These are phyloP conservation scores for Aphanocladium album DNA, from an alignment of 2,329 filamentous ascomycete genomes.

Conservation along the genomic window DNA sequence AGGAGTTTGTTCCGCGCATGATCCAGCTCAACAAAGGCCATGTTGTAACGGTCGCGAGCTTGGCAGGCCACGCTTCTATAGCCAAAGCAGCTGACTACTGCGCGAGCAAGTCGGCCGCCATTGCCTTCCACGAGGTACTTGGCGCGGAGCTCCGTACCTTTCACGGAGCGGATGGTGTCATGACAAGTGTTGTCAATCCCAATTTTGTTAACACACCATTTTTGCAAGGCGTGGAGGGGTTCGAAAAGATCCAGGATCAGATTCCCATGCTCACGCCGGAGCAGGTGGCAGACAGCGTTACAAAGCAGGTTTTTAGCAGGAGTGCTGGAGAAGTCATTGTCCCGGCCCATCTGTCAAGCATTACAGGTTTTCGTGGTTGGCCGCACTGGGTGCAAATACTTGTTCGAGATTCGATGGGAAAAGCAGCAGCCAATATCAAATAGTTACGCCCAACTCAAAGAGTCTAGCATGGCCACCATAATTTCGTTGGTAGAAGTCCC, in stretches of 20 bases:
- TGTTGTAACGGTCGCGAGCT: constrained; percentile 64
- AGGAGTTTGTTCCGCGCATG: constrained; percentile 64
- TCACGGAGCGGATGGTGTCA: constrained; percentile 56
- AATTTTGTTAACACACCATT: constrained; percentile 47
- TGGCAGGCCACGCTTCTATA: constrained; percentile 55
- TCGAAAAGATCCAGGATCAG: constrained; percentile 9
- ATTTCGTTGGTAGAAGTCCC: too few relatives aligned
- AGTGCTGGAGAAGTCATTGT: neutral
- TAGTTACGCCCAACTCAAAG: neutral
- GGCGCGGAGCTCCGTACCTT: constrained; percentile 49
- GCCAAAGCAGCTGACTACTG: constrained; percentile 62
- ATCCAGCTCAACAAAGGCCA: constrained; percentile 61
- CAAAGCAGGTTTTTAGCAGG: neutral
- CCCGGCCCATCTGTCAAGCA: neutral
- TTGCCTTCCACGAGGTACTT: constrained; percentile 63
- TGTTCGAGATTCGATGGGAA: neutral
- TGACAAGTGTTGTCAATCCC: constrained; percentile 60
- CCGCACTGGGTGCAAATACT: constrained; percentile 1
- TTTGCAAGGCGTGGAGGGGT: constrained; percentile 7
- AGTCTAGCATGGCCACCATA: too few relatives aligned
- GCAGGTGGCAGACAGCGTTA: neutral
- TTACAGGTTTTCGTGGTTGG: neutral
- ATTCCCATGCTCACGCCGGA: neutral
- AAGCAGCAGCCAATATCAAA: neutral
- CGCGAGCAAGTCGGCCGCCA: constrained; percentile 58